These are phyloP conservation scores for Mimosa bimucronata DNA, from an alignment of 306 rosid species.

Conservation along the genomic window DNA sequence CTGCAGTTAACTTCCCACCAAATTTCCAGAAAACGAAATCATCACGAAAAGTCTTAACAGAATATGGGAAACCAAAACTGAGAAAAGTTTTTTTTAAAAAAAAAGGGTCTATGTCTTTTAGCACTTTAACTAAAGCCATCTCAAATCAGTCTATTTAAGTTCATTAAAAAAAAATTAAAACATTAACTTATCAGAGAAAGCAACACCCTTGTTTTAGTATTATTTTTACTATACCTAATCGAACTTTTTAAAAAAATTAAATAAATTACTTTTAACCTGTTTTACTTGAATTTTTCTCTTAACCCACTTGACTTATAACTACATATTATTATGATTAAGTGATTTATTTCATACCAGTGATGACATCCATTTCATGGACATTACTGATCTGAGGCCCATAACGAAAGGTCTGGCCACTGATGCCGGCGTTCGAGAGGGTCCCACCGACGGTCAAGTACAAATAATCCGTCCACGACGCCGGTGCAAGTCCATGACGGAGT, in stretches of 20 bases:
- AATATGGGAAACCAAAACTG: neutral
- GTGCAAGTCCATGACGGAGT: conserved; percentile 62
- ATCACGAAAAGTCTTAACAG: neutral
- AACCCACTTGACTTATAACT: no score
- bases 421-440: conserved; percentile 78
- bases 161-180: neutral
- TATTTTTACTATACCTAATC: no score
- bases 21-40: conserved; percentile 29
- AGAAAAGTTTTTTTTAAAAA: neutral
- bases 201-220: neutral
- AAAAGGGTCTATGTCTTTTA: neutral
- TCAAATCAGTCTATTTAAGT: neutral
- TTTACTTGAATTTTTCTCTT: no score
- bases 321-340: no score
- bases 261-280: no score
- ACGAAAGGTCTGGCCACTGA: conserved; percentile 68
- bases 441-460: conserved; percentile 71
- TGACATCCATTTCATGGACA: conserved; percentile 68
- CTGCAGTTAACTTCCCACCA: conserved; percentile 25
- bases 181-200: neutral
- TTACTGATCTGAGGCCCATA: conserved; percentile 77
- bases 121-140: neutral
- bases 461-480: conserved; percentile 77
- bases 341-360: conserved; percentile 56
- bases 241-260: no score